Conservation (phyloP, 768 basidiomycete genomes). For the Rhizopogon salebrosus region DNA sequence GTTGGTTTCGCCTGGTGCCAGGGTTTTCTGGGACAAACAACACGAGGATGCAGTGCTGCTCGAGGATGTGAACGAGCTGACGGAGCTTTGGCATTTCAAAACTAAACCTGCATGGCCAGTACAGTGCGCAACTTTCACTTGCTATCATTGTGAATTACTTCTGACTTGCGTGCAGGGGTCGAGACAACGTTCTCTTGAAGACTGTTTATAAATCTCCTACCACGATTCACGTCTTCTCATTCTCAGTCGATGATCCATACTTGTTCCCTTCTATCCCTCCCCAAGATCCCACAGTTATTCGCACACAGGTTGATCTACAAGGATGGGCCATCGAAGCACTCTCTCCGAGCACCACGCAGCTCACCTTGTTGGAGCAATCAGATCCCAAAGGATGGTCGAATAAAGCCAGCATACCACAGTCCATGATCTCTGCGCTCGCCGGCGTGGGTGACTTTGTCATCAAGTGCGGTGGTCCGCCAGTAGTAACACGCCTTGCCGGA, state of each 20-base stretch:
- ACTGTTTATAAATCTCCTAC: slow-evolving; percentile 97
- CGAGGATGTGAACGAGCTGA: slow-evolving; percentile 87
- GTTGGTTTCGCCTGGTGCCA: slow-evolving; percentile 81
- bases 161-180: slow-evolving; percentile 47
- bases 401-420: slow-evolving; percentile 85
- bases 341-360: slow-evolving; percentile 89
- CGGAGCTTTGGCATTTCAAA: slow-evolving; percentile 91
- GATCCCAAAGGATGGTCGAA: slow-evolving; percentile 97
- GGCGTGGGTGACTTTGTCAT: slow-evolving; percentile 96
- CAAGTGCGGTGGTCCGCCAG: slow-evolving; percentile 90
- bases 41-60: slow-evolving; percentile 82
- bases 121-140: slow-evolving; percentile 49
- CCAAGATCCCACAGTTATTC: slow-evolving; percentile 72
- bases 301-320: slow-evolving; percentile 95
- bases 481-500: slow-evolving; percentile 78
- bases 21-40: slow-evolving; percentile 83
- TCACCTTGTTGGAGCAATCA: slow-evolving; percentile 93
- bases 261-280: slow-evolving; percentile 74
- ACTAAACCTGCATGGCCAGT: slow-evolving; percentile 92
- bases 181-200: slow-evolving; percentile 86
- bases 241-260: slow-evolving; percentile 86
- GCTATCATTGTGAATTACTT: slow-evolving; percentile 8
- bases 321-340: slow-evolving; percentile 97
- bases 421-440: slow-evolving; percentile 85
- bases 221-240: slow-evolving; percentile 91